Conservation (phyloP, 371 early-diverging fungal species). For the Lichtheimia hyalospora region DNA sequence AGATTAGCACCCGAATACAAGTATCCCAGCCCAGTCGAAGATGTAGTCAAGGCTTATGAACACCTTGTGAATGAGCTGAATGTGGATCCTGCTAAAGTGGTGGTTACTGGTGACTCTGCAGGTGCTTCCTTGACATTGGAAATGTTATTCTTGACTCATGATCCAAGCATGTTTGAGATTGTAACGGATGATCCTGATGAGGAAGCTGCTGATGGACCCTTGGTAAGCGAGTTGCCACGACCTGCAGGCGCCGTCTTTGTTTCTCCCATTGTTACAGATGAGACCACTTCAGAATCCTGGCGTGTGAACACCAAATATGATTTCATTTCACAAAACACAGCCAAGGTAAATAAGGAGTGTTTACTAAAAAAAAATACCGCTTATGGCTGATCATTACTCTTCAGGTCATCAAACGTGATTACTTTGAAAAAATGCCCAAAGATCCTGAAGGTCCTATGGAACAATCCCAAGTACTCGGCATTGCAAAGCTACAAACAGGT, state of each 20-base stretch:
- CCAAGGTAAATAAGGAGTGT: constrained; percentile 14
- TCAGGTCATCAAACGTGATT: constrained; percentile 39
- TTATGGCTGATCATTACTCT: background rate
- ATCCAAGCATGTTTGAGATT: constrained; percentile 46
- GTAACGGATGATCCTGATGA: constrained; percentile 30
- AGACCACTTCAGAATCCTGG: constrained; percentile 42
- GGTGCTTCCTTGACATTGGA: constrained; percentile 36
- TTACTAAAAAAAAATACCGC: background rate
- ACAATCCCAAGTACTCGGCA: constrained; percentile 30
- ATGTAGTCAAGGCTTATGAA: constrained; percentile 44
- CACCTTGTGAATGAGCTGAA: constrained; percentile 21
- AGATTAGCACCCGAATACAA: constrained; percentile 44
- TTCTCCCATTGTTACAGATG: constrained; percentile 44
- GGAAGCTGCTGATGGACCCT: constrained; percentile 17
- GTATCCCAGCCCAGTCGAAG: constrained; percentile 43
- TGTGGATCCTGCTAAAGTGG: constrained; percentile 28
- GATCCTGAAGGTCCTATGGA: constrained; percentile 24
- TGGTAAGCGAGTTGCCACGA: constrained; percentile 30
- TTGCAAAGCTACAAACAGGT: constrained; percentile 37
- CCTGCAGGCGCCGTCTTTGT: constrained; percentile 41
- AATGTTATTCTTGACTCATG: constrained; percentile 40
- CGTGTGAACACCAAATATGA: constrained; percentile 38
- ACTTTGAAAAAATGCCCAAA: constrained; percentile 28
- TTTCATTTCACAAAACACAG: constrained; percentile 38
- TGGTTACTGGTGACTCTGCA: constrained; percentile 37